Conservation (phyloP, 169 alveolate species). For the Plasmodium malariae region DNA sequence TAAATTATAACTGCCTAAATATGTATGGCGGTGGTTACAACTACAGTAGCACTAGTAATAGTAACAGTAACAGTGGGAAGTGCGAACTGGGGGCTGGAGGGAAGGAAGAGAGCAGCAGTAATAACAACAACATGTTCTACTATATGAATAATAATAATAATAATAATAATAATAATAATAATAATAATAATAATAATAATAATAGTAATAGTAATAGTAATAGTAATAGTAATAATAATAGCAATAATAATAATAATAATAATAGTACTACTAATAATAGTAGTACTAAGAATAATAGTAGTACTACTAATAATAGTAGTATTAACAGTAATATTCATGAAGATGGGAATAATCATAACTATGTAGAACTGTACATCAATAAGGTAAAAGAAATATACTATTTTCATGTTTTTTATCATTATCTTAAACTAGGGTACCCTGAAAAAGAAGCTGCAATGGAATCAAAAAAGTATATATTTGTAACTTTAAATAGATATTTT, state of each 20-base stretch:
- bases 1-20: background rate
- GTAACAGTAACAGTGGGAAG: background rate
- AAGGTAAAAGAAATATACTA: conserved; percentile 73
- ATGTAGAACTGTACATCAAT: conserved; percentile 66
- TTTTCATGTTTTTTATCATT: conserved; percentile 74
- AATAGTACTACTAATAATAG: too few relatives aligned
- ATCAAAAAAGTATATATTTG: conserved; percentile 65
- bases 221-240: too few relatives aligned
- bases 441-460: conserved; percentile 74
- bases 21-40: background rate
- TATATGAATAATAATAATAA: conserved; percentile 7
- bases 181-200: too few relatives aligned
- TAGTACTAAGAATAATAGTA: too few relatives aligned
- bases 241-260: too few relatives aligned
- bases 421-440: conserved; percentile 69
- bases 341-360: conserved; percentile 43
- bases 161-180: too few relatives aligned
- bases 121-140: background rate
- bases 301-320: too few relatives aligned
- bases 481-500: conserved; percentile 59
- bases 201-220: too few relatives aligned
- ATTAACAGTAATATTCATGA: too few relatives aligned
- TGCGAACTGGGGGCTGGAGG: background rate
- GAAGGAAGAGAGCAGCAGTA: background rate
- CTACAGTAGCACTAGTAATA: background rate